Conservation (phyloP, 2,329 filamentous ascomycete genomes). For the Aspergillus intermedius region DNA sequence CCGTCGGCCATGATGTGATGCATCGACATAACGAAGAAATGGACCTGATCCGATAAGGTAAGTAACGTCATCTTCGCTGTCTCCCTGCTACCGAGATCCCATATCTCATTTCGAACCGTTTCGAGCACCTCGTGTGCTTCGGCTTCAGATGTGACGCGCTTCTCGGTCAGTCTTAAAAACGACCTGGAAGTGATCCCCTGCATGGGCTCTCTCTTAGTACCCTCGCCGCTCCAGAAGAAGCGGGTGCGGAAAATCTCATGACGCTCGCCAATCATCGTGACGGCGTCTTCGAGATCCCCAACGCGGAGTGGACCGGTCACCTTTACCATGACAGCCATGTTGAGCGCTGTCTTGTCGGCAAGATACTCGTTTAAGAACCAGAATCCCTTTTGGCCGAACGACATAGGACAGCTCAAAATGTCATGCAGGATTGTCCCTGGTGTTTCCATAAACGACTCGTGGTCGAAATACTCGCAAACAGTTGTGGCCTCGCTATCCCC, state of each 20-base stretch:
- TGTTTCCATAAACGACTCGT: not conserved
- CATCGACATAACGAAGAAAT: slow-evolving; percentile 37
- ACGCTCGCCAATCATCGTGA: slow-evolving; percentile 10
- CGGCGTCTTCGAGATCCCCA: slow-evolving; percentile 10
- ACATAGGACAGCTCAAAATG: not conserved
- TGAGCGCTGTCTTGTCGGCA: slow-evolving; percentile 16
- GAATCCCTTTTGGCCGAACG: slow-evolving; percentile 15
- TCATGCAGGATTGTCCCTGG: not conserved
- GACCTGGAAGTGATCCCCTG: slow-evolving; percentile 21
- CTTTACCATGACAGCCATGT: slow-evolving; percentile 9
- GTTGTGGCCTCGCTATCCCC: not conserved
- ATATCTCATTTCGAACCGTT: slow-evolving; percentile 19
- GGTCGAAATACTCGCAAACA: not conserved
- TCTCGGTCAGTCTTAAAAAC: slow-evolving; percentile 19
- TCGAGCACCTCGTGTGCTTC: slow-evolving; percentile 17
- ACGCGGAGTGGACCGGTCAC: slow-evolving; percentile 15
- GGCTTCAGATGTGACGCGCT: slow-evolving; percentile 11
- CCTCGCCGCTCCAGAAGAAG: slow-evolving; percentile 10
- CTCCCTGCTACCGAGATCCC: slow-evolving; percentile 32
- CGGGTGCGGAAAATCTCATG: slow-evolving; percentile 22
- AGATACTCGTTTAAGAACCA: slow-evolving; percentile 24
- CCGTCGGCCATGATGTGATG: slow-evolving; percentile 49
- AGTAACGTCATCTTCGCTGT: slow-evolving; percentile 20
- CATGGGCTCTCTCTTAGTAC: slow-evolving; percentile 12
- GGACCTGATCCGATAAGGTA: slow-evolving; percentile 17